phyloP scores from a whole-genome alignment of 2,329 filamentous ascomycete species.

The Dothideomycetidae sp. region DNA sequence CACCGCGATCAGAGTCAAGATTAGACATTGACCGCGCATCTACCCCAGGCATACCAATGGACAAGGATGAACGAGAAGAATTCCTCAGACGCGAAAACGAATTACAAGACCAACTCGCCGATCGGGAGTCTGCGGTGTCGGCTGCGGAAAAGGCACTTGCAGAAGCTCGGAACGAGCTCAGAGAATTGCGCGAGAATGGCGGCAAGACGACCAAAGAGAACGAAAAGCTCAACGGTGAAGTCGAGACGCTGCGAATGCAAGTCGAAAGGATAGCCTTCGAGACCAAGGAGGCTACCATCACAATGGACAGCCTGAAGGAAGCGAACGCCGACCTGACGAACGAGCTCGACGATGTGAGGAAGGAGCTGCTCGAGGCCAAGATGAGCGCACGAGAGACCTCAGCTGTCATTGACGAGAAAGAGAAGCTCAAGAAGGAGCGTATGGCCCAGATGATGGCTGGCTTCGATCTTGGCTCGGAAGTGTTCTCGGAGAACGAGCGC shows the following conservation, averaged over 20 bases:
- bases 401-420: conserved; percentile 86
- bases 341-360: conserved; percentile 89
- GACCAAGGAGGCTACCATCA: conserved; percentile 91
- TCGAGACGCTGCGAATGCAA: conserved; percentile 93
- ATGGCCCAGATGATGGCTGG: conserved; percentile 99
- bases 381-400: conserved; percentile 93
- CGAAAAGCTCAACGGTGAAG: conserved; percentile 68
- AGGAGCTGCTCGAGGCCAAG: conserved; percentile 86
- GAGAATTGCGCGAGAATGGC: conserved; percentile 73
- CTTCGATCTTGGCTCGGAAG: conserved; percentile 83
- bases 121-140: conserved; percentile 73
- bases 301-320: conserved; percentile 94
- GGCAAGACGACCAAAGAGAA: conserved; percentile 76
- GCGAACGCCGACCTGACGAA: conserved; percentile 83
- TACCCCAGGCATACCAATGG: conserved; percentile 74
- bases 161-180: conserved; percentile 74
- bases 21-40: conserved; percentile 64
- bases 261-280: conserved; percentile 91
- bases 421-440: conserved; percentile 95
- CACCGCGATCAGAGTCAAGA: conserved; percentile 45
- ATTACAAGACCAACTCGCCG: conserved; percentile 87
- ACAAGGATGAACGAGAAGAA: conserved; percentile 94
- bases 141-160: conserved; percentile 66
- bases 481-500: conserved; percentile 86
- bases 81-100: conserved; percentile 93